phyloP scores from a whole-genome alignment of 345 rosid genomes.

The Brassica rapa region DNA sequence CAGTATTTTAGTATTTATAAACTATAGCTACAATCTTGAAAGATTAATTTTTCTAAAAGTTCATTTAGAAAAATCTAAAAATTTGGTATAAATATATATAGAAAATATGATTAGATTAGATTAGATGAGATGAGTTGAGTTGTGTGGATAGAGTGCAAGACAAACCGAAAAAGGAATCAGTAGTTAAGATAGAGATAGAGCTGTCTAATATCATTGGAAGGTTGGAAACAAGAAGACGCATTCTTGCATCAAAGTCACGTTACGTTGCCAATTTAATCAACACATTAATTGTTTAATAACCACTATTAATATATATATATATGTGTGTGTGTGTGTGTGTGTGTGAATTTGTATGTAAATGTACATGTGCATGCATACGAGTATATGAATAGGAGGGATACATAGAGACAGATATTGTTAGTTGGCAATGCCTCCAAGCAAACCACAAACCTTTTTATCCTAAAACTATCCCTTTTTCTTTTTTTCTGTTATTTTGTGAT shows the following conservation, averaged over 20 bases:
- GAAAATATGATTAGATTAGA: constrained; percentile 4
- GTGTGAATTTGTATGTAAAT: neutral
- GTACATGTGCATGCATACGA: constrained; percentile 15
- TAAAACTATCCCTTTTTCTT: neutral
- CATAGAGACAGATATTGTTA: constrained; percentile 37
- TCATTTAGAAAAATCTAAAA: neutral
- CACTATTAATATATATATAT: neutral
- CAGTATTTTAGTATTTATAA: neutral
- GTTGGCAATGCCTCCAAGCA: constrained; percentile 48
- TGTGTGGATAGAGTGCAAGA: constrained; percentile 37
- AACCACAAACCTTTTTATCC: constrained; percentile 37
- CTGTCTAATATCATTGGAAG: constrained; percentile 37
- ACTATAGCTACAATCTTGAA: neutral
- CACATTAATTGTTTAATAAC: constrained; percentile 12
- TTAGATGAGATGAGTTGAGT: constrained; percentile 20
- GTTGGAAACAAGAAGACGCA: constrained; percentile 41
- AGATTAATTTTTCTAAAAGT: neutral
- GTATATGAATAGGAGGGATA: constrained; percentile 13
- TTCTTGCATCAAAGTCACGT: constrained; percentile 44
- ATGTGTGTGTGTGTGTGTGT: too few relatives aligned
- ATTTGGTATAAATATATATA: neutral
- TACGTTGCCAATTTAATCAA: constrained; percentile 35
- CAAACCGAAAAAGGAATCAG: constrained; percentile 30
- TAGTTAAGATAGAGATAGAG: constrained; percentile 33
- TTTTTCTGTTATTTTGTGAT: constrained; percentile 26